These are phyloP conservation scores for Lentinus brumalis DNA, from an alignment of 768 basidiomycete species.

Conservation along the genomic window DNA sequence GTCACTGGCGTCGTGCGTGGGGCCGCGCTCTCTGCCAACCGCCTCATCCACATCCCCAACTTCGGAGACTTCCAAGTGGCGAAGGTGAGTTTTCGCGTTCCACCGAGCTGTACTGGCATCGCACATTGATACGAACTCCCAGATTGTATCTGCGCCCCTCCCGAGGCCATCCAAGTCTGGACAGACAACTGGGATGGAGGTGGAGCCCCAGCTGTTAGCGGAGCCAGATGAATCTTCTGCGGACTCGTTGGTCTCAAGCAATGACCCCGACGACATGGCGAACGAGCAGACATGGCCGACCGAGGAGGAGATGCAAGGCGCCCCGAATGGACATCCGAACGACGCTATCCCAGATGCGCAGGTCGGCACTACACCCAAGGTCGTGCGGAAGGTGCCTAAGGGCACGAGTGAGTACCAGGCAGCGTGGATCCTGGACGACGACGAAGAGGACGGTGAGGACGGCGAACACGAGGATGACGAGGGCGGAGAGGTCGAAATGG, in stretches of 20 bases:
- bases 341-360: slow-evolving; percentile 61
- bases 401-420: slow-evolving; percentile 98
- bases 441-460: slow-evolving; percentile 46
- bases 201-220: slow-evolving; percentile 66
- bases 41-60: slow-evolving; percentile 85
- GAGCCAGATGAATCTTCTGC: slow-evolving; percentile 65
- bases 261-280: slow-evolving; percentile 84
- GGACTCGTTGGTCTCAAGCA: slow-evolving; percentile 85
- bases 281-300: slow-evolving; percentile 99
- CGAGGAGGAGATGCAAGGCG: slow-evolving; percentile 85
- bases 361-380: slow-evolving; percentile 75
- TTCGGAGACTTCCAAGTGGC: slow-evolving; percentile 86
- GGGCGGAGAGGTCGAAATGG: slow-evolving; percentile 43
- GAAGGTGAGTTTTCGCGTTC: slow-evolving; percentile 50
- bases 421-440: slow-evolving; percentile 91
- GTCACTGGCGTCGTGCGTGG: slow-evolving; percentile 91
- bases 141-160: slow-evolving; percentile 74
- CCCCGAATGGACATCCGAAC: slow-evolving; percentile 28
- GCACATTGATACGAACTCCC: not conserved
- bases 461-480: slow-evolving; percentile 33
- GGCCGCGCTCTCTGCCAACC: slow-evolving; percentile 70
- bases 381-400: slow-evolving; percentile 84
- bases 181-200: slow-evolving; percentile 56
- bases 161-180: slow-evolving; percentile 40
- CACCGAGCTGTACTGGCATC: not conserved